Base-by-base conservation (phyloP, 306 rosid species). In the Pyrus pyrifolia region DNA sequence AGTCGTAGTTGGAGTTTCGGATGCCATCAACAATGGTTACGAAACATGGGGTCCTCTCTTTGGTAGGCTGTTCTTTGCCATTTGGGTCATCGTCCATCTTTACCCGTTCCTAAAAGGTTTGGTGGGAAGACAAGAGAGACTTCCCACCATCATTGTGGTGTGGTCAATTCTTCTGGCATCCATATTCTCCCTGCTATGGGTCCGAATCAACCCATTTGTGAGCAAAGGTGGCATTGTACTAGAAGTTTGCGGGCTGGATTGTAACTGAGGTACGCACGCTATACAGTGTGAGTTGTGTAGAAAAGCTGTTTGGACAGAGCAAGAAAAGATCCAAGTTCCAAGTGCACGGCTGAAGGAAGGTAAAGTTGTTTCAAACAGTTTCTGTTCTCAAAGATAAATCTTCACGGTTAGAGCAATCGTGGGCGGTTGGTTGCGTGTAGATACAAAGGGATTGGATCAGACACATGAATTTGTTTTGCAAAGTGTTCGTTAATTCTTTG, bases 81-180 rank as follows among this genome's bases (percentile, higher is more conserved):
- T 93, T 3, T 93, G 98, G 98, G 97, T 93, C 77, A 93, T 93
- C 63, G 83, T 91, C 72, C 98, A 93, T 88, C 96, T 93, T 61
- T 93, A 93, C 71, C 98, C 98, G 6, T 93, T 93, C 96, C 97
- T 93, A 71, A 91, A 93, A 81, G 98, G 98, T 77, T 78, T 91
- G 71, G 86, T 91, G 92, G 98, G 98, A 63, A 89, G 87, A 77
- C 96, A 93, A 27, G 89, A 93, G 79, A 89, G 87, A 55, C 87
- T 91, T 66, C 98, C 98, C 66, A 91, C 98, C 76, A 91, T 93
- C 71, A 86, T 93, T 63, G 45, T 93, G 58, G 98, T 93, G 29
- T 93, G 98, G 97, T 81, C 98, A 14, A 93, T 93, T 84, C 92
- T 93, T 77, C 83, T 91, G 2, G 88, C 97, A 21, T 93, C 98